phyloP scores from a whole-genome alignment of 1,139 yeast species.

The Scheffersomyces insectosa region DNA sequence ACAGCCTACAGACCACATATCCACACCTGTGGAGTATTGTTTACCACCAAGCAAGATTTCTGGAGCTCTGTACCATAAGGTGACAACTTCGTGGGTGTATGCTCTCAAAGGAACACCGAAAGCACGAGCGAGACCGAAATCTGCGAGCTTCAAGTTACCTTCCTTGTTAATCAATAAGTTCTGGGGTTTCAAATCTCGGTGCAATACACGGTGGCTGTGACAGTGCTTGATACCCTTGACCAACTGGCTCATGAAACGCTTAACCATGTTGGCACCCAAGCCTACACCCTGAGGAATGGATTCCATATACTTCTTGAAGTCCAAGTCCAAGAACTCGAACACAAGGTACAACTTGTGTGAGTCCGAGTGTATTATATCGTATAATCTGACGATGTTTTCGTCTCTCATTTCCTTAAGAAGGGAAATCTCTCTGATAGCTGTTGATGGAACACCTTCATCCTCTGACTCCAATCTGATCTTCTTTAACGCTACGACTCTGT shows the following conservation, averaged over 20 bases:
- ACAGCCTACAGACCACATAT: conserved; percentile 98
- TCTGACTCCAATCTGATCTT: conserved; percentile 95
- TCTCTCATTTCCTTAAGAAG: conserved; percentile 89
- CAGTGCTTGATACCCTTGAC: conserved; percentile 93
- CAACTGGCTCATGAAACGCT: conserved; percentile 89
- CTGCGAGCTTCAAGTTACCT: conserved; percentile 94
- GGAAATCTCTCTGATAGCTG: conserved; percentile 96
- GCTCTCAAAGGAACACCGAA: conserved; percentile 97
- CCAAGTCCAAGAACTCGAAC: conserved; percentile 90
- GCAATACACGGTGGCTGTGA: conserved; percentile 92
- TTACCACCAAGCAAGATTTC: conserved; percentile 95
- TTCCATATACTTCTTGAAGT: conserved; percentile 96
- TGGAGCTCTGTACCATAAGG: conserved; percentile 97
- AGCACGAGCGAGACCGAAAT: conserved; percentile 95
- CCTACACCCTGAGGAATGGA: conserved; percentile 90
- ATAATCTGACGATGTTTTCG: conserved; percentile 86
- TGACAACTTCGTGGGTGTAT: conserved; percentile 96
- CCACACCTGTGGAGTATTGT: conserved; percentile 97
- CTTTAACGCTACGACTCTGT: conserved; percentile 90
- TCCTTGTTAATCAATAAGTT: conserved; percentile 91
- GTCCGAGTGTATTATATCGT: conserved; percentile 96
- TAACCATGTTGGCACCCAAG: conserved; percentile 85
- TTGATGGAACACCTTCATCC: conserved; percentile 98
- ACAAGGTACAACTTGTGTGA: conserved; percentile 91
- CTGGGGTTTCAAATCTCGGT: conserved; percentile 96